Percentiles rank a stretch among this genome's conserved stretches.
These are phyloP conservation scores for Pestalotiopsis sp. DNA, from an alignment of 2,329 filamentous ascomycete species.

Conservation along the genomic window DNA sequence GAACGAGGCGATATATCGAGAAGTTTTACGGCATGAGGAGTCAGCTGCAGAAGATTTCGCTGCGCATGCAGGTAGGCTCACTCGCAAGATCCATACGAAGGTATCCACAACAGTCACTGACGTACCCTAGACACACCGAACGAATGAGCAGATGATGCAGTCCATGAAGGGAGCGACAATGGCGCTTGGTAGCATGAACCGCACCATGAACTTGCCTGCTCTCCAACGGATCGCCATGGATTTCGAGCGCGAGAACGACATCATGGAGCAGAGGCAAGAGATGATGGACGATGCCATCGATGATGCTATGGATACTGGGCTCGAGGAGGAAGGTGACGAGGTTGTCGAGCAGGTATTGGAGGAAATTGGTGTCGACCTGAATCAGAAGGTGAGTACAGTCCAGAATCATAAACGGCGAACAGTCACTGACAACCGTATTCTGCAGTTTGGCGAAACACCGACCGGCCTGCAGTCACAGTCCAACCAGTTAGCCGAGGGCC, in stretches of 20 bases:
- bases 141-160: constrained; percentile 99
- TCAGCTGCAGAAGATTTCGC: constrained; percentile 91
- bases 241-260: constrained; percentile 97
- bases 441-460: constrained; percentile 88
- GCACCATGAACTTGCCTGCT: constrained; percentile 94
- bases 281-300: constrained; percentile 99
- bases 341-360: constrained; percentile 96
- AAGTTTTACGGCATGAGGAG: constrained; percentile 99
- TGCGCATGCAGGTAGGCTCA: constrained; percentile 80
- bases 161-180: constrained; percentile 98
- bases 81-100: background rate
- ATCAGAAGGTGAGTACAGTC: constrained; percentile 72
- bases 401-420: constrained; percentile 8
- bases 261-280: constrained; percentile 98
- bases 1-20: constrained; percentile 91
- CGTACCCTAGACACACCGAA: constrained; percentile 78
- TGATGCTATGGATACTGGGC: constrained; percentile 86
- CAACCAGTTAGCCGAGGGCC: constrained; percentile 70
- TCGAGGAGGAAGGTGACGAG: constrained; percentile 96
- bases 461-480: constrained; percentile 72
- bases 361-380: constrained; percentile 93
- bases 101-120: background rate
- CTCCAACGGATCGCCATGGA: constrained; percentile 98
- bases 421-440: constrained; percentile 27
- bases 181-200: constrained; percentile 94